Conservation (phyloP, 1,284 basidiomycete genomes). For the Moesziomyces sp. region DNA sequence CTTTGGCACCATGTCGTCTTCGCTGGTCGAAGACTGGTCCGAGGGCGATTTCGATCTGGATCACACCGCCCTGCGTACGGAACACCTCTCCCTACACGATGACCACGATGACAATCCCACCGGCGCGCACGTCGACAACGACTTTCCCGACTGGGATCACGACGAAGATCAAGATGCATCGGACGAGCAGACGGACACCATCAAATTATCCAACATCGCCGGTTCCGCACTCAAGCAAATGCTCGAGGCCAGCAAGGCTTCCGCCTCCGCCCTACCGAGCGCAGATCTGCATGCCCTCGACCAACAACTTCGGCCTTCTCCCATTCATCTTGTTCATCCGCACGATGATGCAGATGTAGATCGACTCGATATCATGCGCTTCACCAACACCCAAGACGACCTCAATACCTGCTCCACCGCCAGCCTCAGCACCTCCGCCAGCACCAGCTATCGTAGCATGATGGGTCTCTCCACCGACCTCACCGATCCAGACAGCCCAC, state of each 20-base stretch:
- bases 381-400: slow-evolving; percentile 1
- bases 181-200: slow-evolving; percentile 49
- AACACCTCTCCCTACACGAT: slow-evolving; percentile 24
- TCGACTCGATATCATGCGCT: not conserved
- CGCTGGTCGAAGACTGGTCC: slow-evolving; percentile 46
- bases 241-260: slow-evolving; percentile 34
- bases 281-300: slow-evolving; percentile 12
- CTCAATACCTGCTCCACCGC: slow-evolving; percentile 14
- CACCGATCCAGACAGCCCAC: slow-evolving; percentile 47
- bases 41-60: slow-evolving; percentile 47
- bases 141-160: slow-evolving; percentile 22
- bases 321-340: slow-evolving; percentile 18
- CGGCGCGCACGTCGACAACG: slow-evolving; percentile 6
- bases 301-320: slow-evolving; percentile 26
- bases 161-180: slow-evolving; percentile 17
- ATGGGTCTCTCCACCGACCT: slow-evolving; percentile 52
- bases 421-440: slow-evolving; percentile 43
- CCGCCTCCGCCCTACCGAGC: slow-evolving; percentile 2
- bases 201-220: slow-evolving; percentile 41
- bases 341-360: slow-evolving; percentile 9
- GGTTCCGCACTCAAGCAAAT: slow-evolving; percentile 38
- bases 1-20: slow-evolving; percentile 8
- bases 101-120: slow-evolving; percentile 6
- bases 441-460: slow-evolving; percentile 49
- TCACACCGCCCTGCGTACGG: slow-evolving; percentile 34